Conservation (phyloP, 257 asterid species). For the Rhazya stricta region DNA sequence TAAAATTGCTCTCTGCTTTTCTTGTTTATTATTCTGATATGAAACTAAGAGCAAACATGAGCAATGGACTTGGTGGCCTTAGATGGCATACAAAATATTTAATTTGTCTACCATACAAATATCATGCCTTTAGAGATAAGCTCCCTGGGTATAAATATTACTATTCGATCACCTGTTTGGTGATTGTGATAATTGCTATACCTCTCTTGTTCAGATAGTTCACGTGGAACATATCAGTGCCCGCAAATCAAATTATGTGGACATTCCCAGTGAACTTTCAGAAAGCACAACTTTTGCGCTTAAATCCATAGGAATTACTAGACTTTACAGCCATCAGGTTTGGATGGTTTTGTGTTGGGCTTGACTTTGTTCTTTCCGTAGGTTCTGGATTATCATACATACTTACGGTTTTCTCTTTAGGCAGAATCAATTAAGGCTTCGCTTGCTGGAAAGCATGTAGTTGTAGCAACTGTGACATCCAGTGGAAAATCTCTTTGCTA, state of each 20-base stretch:
- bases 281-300: slow-evolving; percentile 60
- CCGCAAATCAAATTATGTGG: slow-evolving; percentile 64
- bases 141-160: not conserved
- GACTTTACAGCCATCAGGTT: slow-evolving; percentile 91
- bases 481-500: slow-evolving; percentile 99
- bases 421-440: slow-evolving; percentile 82
- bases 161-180: not conserved
- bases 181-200: slow-evolving; percentile 15
- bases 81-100: not conserved
- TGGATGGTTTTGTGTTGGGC: slow-evolving; percentile 13
- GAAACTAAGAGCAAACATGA: not conserved
- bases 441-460: slow-evolving; percentile 81
- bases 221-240: slow-evolving; percentile 69
- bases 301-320: slow-evolving; percentile 55
- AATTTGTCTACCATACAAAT: not conserved
- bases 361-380: slow-evolving; percentile 11
- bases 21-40: slow-evolving; percentile 1
- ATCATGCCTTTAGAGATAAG: not conserved
- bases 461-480: slow-evolving; percentile 94
- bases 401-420: slow-evolving; percentile 29
- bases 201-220: slow-evolving; percentile 58
- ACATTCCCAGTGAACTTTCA: slow-evolving; percentile 70
- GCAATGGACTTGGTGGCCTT: not conserved
- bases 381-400: slow-evolving; percentile 4
- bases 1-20: slow-evolving; percentile 14